These are phyloP conservation scores for Collybia mongolica DNA, from an alignment of 768 basidiomycete genomes.

Conservation along the genomic window DNA sequence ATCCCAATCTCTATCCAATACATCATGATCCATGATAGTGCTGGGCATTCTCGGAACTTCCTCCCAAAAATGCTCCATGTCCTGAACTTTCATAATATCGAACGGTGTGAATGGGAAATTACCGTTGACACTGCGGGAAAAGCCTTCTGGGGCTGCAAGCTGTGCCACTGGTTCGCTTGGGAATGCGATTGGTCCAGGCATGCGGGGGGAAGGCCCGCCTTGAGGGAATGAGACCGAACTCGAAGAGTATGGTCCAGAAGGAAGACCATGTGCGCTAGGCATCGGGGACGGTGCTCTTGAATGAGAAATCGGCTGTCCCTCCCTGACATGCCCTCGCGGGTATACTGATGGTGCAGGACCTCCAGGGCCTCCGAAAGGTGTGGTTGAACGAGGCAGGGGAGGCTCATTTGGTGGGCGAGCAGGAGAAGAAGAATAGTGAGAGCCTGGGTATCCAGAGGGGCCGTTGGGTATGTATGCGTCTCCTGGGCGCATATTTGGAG, in stretches of 20 bases:
- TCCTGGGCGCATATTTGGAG: conserved; percentile 12
- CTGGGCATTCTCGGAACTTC: conserved; percentile 70
- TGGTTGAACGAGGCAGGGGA: conserved; percentile 36
- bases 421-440: conserved; percentile 34
- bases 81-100: conserved; percentile 66
- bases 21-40: conserved; percentile 73
- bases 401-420: conserved; percentile 29
- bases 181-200: conserved; percentile 23
- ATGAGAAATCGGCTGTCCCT: conserved; percentile 46
- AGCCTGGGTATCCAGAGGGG: conserved; percentile 28
- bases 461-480: conserved; percentile 9
- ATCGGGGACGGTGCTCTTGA: conserved; percentile 55
- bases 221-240: conserved; percentile 14
- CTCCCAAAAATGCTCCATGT: conserved; percentile 74
- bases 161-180: conserved; percentile 38
- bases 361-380: conserved; percentile 34
- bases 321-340: conserved; percentile 55
- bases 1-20: conserved; percentile 77
- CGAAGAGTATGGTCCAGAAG: conserved; percentile 17
- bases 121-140: conserved; percentile 69
- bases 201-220: conserved; percentile 30
- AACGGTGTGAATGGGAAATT: conserved; percentile 69
- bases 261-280: conserved; percentile 31
- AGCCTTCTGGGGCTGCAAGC: conserved; percentile 66
- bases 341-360: conserved; percentile 37